Percentiles rank a stretch among this genome's conserved stretches.
Conservation (phyloP, 352 stramenopile species). For the Globisporangium splendens region DNA sequence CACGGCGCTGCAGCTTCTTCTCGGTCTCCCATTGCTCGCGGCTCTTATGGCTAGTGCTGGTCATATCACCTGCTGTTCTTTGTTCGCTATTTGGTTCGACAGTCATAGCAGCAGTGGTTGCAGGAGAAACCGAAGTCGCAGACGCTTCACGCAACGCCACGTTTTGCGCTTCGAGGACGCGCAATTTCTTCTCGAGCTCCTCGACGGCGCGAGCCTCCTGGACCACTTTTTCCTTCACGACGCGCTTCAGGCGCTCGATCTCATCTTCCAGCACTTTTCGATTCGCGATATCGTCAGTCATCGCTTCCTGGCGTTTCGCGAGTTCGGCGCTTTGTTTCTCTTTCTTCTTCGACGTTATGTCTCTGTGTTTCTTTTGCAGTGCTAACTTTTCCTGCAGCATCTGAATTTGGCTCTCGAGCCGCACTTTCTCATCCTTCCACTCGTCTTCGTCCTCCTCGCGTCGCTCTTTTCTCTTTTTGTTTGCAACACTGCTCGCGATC, state of each 20-base stretch:
- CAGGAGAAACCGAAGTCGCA: constrained; percentile 1
- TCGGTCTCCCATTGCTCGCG: constrained; percentile 52
- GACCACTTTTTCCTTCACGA: constrained; percentile 57
- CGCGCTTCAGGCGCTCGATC: constrained; percentile 45
- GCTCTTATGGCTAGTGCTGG: constrained; percentile 5
- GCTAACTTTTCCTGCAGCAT: constrained; percentile 69
- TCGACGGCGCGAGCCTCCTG: constrained; percentile 43
- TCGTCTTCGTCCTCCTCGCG: too few species aligned
- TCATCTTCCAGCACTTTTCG: constrained; percentile 32
- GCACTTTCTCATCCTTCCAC: constrained; percentile 20
- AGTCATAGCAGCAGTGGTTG: background rate
- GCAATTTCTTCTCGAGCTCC: constrained; percentile 63
- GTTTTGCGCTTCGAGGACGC: constrained; percentile 77
- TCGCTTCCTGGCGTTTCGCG: constrained; percentile 15
- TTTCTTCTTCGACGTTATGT: constrained; percentile 16
- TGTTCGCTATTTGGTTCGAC: constrained; percentile 2
- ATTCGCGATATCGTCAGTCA: background rate
- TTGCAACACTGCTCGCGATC: background rate
- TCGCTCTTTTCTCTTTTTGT: background rate
- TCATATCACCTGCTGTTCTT: background rate
- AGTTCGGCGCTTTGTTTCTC: constrained; percentile 5
- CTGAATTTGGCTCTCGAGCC: constrained; percentile 46
- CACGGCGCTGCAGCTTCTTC: constrained; percentile 64
- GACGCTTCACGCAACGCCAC: constrained; percentile 60
- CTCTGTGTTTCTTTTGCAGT: constrained; percentile 23